Evolutionary conservation across 2,329 filamentous ascomycete species (phyloP), one percentile per base, ranked within the genome.

Genomic region (Trichocomaceae sp.): DNA sequence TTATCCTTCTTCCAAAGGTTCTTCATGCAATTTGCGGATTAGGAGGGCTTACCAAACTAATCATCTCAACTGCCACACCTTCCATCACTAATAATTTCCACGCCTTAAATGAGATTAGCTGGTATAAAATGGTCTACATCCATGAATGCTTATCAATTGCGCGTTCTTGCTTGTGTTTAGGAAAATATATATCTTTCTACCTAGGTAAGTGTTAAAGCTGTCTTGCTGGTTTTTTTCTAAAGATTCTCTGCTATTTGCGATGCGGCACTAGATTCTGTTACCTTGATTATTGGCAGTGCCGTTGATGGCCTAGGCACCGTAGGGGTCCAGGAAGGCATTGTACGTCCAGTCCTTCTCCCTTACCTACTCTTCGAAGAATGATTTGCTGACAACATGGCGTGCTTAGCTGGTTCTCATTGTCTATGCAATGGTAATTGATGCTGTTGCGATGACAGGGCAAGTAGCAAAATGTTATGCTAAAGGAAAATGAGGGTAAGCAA

Each of bases 171-270:
- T 75, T 4, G 62, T 71, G 17, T 72, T 70, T 53, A 72, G 72
- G 26, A 76, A 75, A 52, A 55, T 77, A 42, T 78, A 77, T 12
- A 56, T 42, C n/a, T 51, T 52, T 9, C 3, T 55, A n/a, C n/a
- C n/a, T n/a, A n/a, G n/a, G n/a, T n/a, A 1, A 56, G 33, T 5
- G 42, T 56, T 1, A 56, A 52, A 39, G 9, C 33, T n/a, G 47
- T 45, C 15, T 62, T 77, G 68, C 76, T 22, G 60, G 62, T 76
- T 53, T 4, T 56, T 3, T 77, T 77, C 49, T n/a, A n/a, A 75
- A 77, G 54, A 58, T 74, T 22, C 17, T 75, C 72, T 35, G 64
- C 73, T n/a, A 61, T 77, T 15, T 77, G 75, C 57, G 67, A 65
- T 31, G 64, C 61, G 5, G 66, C 67, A 5, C 67, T 65, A n/a